Evolutionary conservation across 805 yeast genomes (phyloP).

Genomic region (Monosporozyma unispora): DNA sequence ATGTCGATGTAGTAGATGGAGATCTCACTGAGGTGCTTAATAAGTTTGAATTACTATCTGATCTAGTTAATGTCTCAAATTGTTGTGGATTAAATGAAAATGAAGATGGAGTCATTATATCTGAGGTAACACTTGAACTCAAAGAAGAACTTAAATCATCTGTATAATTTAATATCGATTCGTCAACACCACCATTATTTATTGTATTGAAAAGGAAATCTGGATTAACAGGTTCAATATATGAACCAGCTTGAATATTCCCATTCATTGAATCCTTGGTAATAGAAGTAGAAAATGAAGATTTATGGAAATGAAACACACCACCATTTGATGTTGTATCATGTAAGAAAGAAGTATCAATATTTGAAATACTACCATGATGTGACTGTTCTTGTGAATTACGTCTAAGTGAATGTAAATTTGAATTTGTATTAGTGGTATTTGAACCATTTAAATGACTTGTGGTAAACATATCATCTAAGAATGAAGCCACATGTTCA

Average conservation of each 20-base stretch:
- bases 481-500: slow-evolving; percentile 11
- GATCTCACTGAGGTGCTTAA: slow-evolving; percentile 14
- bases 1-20: slow-evolving; percentile 26
- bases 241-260: slow-evolving; percentile 2
- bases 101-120: slow-evolving; percentile 18
- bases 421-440: not conserved
- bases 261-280: not conserved
- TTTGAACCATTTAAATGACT: slow-evolving; percentile 1
- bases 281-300: slow-evolving; percentile 2
- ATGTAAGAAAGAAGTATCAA: not conserved
- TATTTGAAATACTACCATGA: not conserved
- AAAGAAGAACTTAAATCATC: slow-evolving; percentile 27
- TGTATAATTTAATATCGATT: slow-evolving; percentile 14
- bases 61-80: slow-evolving; percentile 7
- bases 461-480: slow-evolving; percentile 19
- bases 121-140: slow-evolving; percentile 24
- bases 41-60: not conserved
- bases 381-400: not conserved
- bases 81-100: slow-evolving; percentile 20
- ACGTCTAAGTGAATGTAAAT: not conserved
- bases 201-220: slow-evolving; percentile 13
- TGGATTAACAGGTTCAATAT: slow-evolving; percentile 5
- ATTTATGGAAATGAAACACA: not conserved
- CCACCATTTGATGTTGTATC: not conserved
- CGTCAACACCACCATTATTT: slow-evolving; percentile 10